A percentile compares a stretch with the other conserved stretches of the same genome.
phyloP scores from a whole-genome alignment of 2,329 filamentous ascomycete genomes.

The Talaromyces sp. region DNA sequence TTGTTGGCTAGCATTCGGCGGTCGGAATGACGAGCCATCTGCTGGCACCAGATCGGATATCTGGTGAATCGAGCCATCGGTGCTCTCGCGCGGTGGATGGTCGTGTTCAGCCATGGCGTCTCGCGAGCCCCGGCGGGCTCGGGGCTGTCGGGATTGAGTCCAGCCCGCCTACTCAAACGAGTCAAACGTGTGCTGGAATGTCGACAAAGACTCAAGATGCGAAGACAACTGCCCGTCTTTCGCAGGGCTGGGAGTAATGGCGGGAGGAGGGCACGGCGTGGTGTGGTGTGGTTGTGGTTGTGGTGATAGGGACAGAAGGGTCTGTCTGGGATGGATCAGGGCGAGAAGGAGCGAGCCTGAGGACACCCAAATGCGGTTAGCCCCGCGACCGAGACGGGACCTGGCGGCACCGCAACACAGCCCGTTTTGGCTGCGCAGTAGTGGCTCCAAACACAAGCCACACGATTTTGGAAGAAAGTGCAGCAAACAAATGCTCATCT shows the following conservation, averaged over 20 bases:
- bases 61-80: constrained; percentile 5
- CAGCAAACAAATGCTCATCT: not conserved
- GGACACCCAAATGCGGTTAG: not conserved
- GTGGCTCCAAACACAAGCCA: not conserved
- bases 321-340: not conserved
- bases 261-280: not conserved
- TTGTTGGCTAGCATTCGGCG: constrained; percentile 15
- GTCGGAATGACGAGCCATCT: constrained; percentile 12
- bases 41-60: constrained; percentile 9
- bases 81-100: constrained; percentile 24
- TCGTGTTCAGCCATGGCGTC: constrained; percentile 37
- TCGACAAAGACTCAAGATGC: not conserved
- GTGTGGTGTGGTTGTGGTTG: not conserved
- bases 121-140: constrained; percentile 32
- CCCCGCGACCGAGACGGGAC: not conserved
- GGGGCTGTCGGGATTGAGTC: constrained; percentile 9
- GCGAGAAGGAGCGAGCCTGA: not conserved
- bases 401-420: not conserved
- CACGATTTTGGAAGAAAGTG: not conserved
- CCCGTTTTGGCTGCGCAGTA: not conserved
- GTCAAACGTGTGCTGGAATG: not conserved
- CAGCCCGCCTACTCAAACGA: not conserved
- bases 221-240: not conserved
- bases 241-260: not conserved
- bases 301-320: not conserved